Evolutionary conservation across 805 yeast species (phyloP), one percentile per base, ranked within the genome.

Genomic region (Zygosaccharomyces bailii): DNA sequence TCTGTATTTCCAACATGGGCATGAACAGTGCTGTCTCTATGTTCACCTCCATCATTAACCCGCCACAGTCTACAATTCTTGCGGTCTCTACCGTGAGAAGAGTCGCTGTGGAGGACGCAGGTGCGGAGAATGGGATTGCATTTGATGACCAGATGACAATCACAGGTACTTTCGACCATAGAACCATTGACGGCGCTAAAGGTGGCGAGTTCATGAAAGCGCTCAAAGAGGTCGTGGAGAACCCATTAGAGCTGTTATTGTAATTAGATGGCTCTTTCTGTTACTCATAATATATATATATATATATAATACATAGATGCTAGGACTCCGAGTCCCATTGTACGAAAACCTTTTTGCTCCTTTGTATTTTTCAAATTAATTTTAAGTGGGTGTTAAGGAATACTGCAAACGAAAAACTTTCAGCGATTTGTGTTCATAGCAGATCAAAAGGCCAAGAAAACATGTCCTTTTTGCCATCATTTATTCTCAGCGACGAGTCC

Each of bases 151-250:
- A 85, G 63, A 84, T 93, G 64, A 86, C 83, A 59, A 78, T 91
- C 67, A 90, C 98, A 45, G 98, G 96, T 71, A 86, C 98, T 43
- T 93, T 93, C 64, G 99, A 93, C 74, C 99, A 93, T 77, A 86
- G 97, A 76, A 84, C 85, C 49, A 83, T 91, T 52, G 99, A 93
- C 65, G 99, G 99, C 65, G 98, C 98, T 44, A 80, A 84, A 59
- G 99, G 96, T 60, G 99, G 95, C 67, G 98, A 93, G 60, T 93
- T 80, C 79, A 86, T 93, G 76, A 88, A 80, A 71, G 96, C 88
- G 57, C 78, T 93, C 71, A 93, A 93, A 80, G 76, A 76, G 60
- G 82, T 89, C 54, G 70, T 93, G 56, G 99, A 93, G 76, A 90
- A 93, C 76, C 99, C 99, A 63, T 78, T 93, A 66, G 96, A 89